Evolutionary conservation across 2,329 filamentous ascomycete genomes (phyloP), one percentile per base, ranked within the genome.

Genomic region (Drechslerella stenobrocha): DNA sequence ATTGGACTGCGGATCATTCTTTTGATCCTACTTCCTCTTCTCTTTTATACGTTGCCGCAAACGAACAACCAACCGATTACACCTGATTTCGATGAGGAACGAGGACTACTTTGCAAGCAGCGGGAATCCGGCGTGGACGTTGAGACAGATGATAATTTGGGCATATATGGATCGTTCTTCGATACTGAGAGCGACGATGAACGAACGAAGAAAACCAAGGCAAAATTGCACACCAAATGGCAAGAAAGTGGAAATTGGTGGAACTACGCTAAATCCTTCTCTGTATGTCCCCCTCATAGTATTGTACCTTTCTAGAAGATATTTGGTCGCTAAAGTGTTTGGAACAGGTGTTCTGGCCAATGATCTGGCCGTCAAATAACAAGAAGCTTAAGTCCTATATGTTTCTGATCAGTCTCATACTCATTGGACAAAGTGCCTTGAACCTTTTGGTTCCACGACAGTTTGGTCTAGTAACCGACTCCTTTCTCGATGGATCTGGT

Each of bases 371-470:
- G 0, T 81, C 83, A 52, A 81, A 85, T 40, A 83, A 87, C 72
- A 81, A 79, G 53, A 75, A 77, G 11, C 81, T 93, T 15, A 88
- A 93, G 74, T 75, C 87, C 15, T 85, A 85, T 55, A 82, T 88
- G 18, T 77, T 82, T 8, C 79, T 88, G 2, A 85, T 93, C 44
- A 81, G 82, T 0, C 42, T 88, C 1, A 87, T 87, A 71, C 79
- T 93, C 20, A 75, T 90, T n/a, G 78, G 80, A 52, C 83, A 85
- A 57, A 89, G 91, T 70, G 83, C 83, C 3, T 78, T 95, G 50
- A 89, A 90, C 72, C 79, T 95, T 11, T 77, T 95, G 40, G 84
- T 90, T 28, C 90, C 90, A n/a, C 82, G 87, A 18, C 88, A 93
- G 74, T 83, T 92, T 28, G 90, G 89, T 70, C 84, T 88, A 61